A percentile compares a stretch with the other conserved stretches of the same genome.
Evolutionary conservation across 441 rosid species (phyloP).

Genomic region (Euphorbia celastroides): DNA sequence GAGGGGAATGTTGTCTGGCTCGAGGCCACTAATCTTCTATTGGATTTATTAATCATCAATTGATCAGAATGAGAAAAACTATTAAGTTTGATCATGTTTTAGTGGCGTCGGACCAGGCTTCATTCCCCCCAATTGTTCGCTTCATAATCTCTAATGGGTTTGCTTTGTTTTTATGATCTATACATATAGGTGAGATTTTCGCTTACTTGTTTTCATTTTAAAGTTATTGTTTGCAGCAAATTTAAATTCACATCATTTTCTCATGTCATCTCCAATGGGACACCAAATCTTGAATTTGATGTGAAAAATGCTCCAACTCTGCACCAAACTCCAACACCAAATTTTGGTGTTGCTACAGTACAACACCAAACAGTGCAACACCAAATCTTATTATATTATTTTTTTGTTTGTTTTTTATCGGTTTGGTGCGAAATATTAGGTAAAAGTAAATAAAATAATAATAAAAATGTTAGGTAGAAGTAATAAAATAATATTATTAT

Average conservation of each 20-base stretch:
- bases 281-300: too few relatives aligned
- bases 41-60: conserved; percentile 26
- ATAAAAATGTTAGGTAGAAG: too few relatives aligned
- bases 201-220: not conserved
- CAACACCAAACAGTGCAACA: too few relatives aligned
- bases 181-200: conserved; percentile 20
- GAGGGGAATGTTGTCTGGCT: conserved; percentile 99
- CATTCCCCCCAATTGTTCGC: conserved; percentile 68
- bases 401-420: too few relatives aligned
- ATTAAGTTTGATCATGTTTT: conserved; percentile 20
- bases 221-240: not conserved
- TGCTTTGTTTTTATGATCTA: conserved; percentile 3
- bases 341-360: too few relatives aligned
- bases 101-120: conserved; percentile 80
- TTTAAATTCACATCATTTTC: not conserved
- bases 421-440: too few relatives aligned
- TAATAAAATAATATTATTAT: too few relatives aligned
- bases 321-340: too few relatives aligned
- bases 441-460: too few relatives aligned
- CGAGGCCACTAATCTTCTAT: conserved; percentile 80
- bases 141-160: conserved; percentile 9
- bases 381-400: too few relatives aligned
- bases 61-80: not conserved
- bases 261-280: too few relatives aligned
- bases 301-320: too few relatives aligned